Evolutionary conservation across 441 rosid genomes (phyloP), one percentile per base, ranked within the genome.

Genomic region (Bocquillonia castaneifolia): DNA sequence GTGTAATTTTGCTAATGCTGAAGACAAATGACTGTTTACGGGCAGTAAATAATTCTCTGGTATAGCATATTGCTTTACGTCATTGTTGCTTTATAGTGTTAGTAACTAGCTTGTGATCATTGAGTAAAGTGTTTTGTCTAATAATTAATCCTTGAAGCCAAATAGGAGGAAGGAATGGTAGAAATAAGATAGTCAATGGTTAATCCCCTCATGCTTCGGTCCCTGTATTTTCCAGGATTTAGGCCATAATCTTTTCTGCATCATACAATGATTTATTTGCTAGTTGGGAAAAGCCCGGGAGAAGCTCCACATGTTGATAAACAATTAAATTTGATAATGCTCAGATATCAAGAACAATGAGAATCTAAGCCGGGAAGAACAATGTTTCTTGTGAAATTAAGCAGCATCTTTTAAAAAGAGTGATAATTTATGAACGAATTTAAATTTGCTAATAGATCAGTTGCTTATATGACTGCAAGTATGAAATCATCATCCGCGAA

Each of bases 1-100:
- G 98, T 22, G 96, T 86, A 18, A 91, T 93, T 83, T 78, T 93
- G 70, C 77, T 93, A 67, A 81, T 91, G 95, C 81, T 93, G 81
- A 91, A 93, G 83, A 91, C 97, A 47, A 91, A 93, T 72, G 98
- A 93, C 80, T 93, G 98, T 78, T 84, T 93, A 66, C 83, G 97
- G 76, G 77, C 98, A 0, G 97, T 93, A 22, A 93, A 91, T 75
- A 89, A 82, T 62, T 79, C 83, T 64, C 86, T 93, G 87, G 95
- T 89, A 84, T 63, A 31, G 23, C 65, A 31, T 34, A 52, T 52
- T 56, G 15, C 59, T 59, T 51, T 29, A 18, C 29, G 56, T 61
- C 52, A 34, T 69, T 69, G 56, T 59, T 36, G 58, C 57, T 34
- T 22, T 64, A 31, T 28, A 57, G 42, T 52, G 58, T 15, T 57